Evolutionary conservation across 2,329 filamentous ascomycete species (phyloP).

Genomic region (Penicillium sp.): DNA sequence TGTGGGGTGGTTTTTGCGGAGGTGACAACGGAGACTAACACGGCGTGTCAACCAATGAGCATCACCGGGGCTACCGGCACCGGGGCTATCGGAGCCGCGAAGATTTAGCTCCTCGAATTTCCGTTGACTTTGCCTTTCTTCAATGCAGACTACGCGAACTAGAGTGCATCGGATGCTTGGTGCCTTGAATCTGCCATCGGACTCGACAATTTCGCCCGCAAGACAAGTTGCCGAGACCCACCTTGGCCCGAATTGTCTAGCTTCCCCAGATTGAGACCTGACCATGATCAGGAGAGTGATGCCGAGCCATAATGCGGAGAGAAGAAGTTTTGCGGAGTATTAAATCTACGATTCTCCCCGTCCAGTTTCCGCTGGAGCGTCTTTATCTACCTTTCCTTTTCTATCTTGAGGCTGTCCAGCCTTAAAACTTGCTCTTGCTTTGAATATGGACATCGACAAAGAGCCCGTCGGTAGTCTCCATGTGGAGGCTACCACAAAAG

Average conservation of each 20-base stretch:
- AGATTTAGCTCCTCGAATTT: background rate
- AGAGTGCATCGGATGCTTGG: constrained; percentile 1
- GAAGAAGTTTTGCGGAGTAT: constrained; percentile 1
- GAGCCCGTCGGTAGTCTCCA: constrained; percentile 5
- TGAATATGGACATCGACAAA: constrained; percentile 5
- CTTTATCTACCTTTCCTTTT: background rate
- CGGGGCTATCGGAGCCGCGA: constrained; percentile 1
- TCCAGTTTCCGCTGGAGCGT: background rate
- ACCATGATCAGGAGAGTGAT: background rate
- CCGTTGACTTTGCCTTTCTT: background rate
- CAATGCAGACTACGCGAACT: background rate
- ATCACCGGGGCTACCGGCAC: constrained; percentile 3
- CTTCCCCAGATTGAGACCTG: constrained; percentile 7
- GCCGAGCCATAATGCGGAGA: constrained; percentile 4
- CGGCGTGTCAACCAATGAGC: background rate
- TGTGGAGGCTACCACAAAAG: constrained; percentile 5
- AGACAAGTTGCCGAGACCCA: background rate
- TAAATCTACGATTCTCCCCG: background rate
- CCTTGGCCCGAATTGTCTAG: background rate
- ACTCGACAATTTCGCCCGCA: background rate
- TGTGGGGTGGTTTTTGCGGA: background rate
- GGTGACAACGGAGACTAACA: background rate
- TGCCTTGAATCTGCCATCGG: background rate
- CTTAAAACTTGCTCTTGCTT: background rate
- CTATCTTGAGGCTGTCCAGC: background rate